Evolutionary conservation across 495 filamentous ascomycete genomes (phyloP).

Genomic region (Lasiosphaeria miniovina): DNA sequence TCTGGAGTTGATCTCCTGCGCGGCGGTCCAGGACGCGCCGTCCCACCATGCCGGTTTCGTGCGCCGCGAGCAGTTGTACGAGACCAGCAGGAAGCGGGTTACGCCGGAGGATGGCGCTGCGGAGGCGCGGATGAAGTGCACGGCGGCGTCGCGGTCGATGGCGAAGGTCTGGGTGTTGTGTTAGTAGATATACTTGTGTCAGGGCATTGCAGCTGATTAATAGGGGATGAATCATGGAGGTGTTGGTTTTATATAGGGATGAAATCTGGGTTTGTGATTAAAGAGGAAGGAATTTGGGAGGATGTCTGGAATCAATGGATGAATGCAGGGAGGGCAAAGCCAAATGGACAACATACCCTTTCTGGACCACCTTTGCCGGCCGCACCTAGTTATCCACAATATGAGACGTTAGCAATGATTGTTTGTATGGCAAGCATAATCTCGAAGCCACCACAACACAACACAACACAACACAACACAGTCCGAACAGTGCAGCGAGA

Average conservation of each 20-base stretch:
- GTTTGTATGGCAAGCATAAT: no score
- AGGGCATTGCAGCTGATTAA: no score
- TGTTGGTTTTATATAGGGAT: not conserved
- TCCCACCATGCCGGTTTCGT: slow-evolving; percentile 63
- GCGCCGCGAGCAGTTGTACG: slow-evolving; percentile 60
- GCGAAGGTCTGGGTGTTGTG: slow-evolving; percentile 31
- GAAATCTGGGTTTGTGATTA: not conserved
- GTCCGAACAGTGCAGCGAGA: no score
- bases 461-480: no score
- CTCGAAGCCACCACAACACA: no score
- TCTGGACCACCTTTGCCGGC: slow-evolving; percentile 70
- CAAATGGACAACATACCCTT: slow-evolving; percentile 32
- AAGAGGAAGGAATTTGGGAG: not conserved
- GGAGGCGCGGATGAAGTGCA: slow-evolving; percentile 66
- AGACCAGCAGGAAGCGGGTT: slow-evolving; percentile 72
- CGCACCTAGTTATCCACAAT: slow-evolving; percentile 46
- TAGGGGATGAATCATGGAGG: no score
- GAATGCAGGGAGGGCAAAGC: not conserved
- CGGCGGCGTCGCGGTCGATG: slow-evolving; percentile 67
- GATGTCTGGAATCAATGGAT: slow-evolving; percentile 19
- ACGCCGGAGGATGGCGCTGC: slow-evolving; percentile 51
- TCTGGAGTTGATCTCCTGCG: slow-evolving; percentile 50
- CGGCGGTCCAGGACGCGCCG: slow-evolving; percentile 53
- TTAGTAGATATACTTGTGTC: not conserved
- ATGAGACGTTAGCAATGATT: no score